Percentiles rank a stretch among this genome's conserved stretches.
Conservation (phyloP, 371 early-diverging fungal genomes). For the Mortierella sp. region DNA sequence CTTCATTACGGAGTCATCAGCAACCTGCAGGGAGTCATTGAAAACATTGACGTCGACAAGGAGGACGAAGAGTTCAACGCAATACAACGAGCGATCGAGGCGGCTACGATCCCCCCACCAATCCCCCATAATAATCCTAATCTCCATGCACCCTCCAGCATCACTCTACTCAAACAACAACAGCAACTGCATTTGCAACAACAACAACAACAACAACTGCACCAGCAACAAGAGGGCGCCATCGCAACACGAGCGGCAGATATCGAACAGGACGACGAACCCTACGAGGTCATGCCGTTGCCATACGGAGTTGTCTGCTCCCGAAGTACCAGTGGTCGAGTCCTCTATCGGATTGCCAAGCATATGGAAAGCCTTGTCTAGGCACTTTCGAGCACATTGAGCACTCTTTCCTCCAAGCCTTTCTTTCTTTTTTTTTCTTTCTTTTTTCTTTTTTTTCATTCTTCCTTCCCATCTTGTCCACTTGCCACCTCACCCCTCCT, state of each 20-base stretch:
- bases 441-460: constrained; percentile 15
- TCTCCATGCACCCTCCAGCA: constrained; percentile 8
- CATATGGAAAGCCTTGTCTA: constrained; percentile 39
- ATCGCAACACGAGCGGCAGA: background rate
- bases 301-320: constrained; percentile 48
- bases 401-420: background rate
- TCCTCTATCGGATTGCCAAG: constrained; percentile 45
- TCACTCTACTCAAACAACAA: background rate
- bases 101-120: background rate
- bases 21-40: constrained; percentile 36
- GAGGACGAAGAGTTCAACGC: constrained; percentile 41
- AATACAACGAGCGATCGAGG: constrained; percentile 11
- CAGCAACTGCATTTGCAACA: constrained; percentile 6
- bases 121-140: background rate
- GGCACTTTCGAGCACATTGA: background rate
- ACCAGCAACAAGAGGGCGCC: background rate
- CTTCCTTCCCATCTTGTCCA: background rate
- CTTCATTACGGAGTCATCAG: constrained; percentile 35
- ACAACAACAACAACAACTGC: background rate
- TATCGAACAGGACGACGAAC: constrained; percentile 13
- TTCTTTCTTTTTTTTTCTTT: constrained; percentile 4
- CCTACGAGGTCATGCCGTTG: constrained; percentile 36
- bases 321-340: constrained; percentile 40
- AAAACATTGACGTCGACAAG: constrained; percentile 41
- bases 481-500: background rate